phyloP scores from a whole-genome alignment of 148 eudicot genomes.

The Rhododendron kiyosumense region DNA sequence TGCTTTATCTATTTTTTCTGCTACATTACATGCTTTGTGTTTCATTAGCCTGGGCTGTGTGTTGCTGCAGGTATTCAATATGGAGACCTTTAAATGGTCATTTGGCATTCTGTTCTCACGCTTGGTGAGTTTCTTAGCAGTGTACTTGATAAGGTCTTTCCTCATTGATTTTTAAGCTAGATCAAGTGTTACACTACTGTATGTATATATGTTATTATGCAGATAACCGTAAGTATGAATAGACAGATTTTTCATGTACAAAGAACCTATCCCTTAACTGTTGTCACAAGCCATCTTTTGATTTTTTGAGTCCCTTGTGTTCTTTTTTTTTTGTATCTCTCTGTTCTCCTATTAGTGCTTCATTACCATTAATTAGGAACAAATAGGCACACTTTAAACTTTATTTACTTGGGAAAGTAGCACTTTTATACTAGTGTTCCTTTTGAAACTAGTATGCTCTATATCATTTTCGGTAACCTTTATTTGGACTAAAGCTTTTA shows the following conservation, averaged over 20 bases:
- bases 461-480: not conserved
- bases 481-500: not conserved
- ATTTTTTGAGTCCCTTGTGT: not conserved
- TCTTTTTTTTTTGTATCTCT: not conserved
- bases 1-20: not conserved
- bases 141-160: not conserved
- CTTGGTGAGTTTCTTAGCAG: conserved; percentile 49
- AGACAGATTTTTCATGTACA: not conserved
- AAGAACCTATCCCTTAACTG: not conserved
- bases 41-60: not conserved
- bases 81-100: conserved; percentile 93
- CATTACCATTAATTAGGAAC: not conserved
- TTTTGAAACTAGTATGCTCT: not conserved
- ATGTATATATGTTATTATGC: not conserved
- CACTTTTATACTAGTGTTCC: not conserved
- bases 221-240: not conserved
- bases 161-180: not conserved
- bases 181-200: not conserved
- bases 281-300: not conserved
- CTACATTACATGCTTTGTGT: not conserved
- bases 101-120: conserved; percentile 98
- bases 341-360: not conserved
- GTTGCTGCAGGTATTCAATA: conserved; percentile 66
- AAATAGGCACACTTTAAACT: not conserved
- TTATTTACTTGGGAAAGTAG: not conserved